Evolutionary conservation across 805 yeast genomes (phyloP).

Genomic region (Candida ortonii): DNA sequence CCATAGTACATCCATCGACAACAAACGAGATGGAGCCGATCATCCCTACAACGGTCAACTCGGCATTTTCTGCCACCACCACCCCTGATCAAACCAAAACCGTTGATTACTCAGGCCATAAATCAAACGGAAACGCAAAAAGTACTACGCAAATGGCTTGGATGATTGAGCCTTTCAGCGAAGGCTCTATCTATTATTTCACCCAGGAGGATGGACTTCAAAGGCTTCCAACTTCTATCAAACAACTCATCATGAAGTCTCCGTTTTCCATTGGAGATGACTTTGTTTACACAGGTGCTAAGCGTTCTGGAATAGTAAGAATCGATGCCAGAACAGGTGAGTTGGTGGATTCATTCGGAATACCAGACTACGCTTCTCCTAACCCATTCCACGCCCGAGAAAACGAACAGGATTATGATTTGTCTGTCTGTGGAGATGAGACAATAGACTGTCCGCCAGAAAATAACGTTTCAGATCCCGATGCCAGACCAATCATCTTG

Average conservation of each 20-base stretch:
- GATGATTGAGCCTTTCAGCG: conserved; percentile 89
- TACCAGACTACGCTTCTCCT: conserved; percentile 9
- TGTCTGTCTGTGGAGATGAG: conserved; percentile 2
- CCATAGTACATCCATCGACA: conserved; percentile 13
- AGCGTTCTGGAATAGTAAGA: conserved; percentile 72
- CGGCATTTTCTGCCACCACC: conserved; percentile 1
- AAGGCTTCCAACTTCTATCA: conserved; percentile 76
- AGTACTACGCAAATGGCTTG: conserved; percentile 46
- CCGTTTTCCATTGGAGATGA: conserved; percentile 84
- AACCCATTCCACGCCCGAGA: conserved; percentile 10
- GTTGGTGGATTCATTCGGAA: conserved; percentile 61
- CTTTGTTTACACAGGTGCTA: conserved; percentile 82
- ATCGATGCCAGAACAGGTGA: conserved; percentile 75
- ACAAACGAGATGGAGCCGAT: conserved; percentile 2
- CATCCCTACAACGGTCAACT: not conserved
- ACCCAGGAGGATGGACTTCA: conserved; percentile 72
- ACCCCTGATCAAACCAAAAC: conserved; percentile 4
- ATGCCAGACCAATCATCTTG: conserved; percentile 38
- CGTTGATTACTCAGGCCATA: not conserved
- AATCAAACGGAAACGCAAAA: conserved; percentile 1
- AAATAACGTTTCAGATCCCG: conserved; percentile 8
- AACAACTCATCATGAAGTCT: conserved; percentile 72
- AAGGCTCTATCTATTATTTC: conserved; percentile 81
- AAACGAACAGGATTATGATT: conserved; percentile 4
- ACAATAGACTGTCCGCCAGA: conserved; percentile 16